phyloP scores from a whole-genome alignment of 225 moss, liverwort and hornwort species.

The Physcomitrium patens region DNA sequence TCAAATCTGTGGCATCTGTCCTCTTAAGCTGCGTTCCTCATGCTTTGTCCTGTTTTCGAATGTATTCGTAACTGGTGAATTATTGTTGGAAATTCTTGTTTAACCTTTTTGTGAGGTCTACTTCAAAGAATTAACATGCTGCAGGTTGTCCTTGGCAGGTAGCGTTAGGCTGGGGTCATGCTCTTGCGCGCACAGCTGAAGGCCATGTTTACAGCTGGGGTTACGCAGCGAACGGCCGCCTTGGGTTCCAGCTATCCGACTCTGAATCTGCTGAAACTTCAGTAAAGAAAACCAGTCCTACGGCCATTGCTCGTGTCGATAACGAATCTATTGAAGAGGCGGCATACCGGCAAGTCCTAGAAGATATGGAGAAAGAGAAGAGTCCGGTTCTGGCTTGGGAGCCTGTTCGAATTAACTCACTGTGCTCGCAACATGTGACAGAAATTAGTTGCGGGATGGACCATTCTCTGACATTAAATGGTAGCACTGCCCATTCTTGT shows the following conservation, averaged over 20 bases:
- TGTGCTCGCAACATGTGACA: conserved; percentile 48
- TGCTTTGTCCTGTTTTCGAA: background rate
- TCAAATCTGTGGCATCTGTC: background rate
- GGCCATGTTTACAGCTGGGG: conserved; percentile 91
- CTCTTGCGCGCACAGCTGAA: conserved; percentile 74
- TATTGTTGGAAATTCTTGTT: background rate
- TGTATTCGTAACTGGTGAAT: no score
- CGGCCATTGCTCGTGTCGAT: background rate
- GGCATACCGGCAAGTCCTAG: conserved; percentile 37
- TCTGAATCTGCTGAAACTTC: background rate
- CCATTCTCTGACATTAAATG: conserved; percentile 76
- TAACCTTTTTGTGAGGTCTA: background rate
- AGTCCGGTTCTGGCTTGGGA: conserved; percentile 58
- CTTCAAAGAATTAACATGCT: background rate
- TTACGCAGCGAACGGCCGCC: conserved; percentile 71
- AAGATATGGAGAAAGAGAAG: conserved; percentile 50
- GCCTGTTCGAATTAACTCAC: conserved; percentile 56
- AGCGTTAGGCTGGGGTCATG: conserved; percentile 94
- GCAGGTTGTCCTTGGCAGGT: conserved; percentile 50
- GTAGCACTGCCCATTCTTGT: conserved; percentile 38
- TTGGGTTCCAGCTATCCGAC: conserved; percentile 54
- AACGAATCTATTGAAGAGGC: conserved; percentile 30
- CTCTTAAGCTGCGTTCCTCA: background rate
- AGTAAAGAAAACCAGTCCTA: conserved; percentile 7
- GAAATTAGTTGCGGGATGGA: conserved; percentile 80